A percentile compares a stretch with the other conserved stretches of the same genome.
Conservation (phyloP, 2,329 filamentous ascomycete species). For the Aspergillus oerlinghausenensis region DNA sequence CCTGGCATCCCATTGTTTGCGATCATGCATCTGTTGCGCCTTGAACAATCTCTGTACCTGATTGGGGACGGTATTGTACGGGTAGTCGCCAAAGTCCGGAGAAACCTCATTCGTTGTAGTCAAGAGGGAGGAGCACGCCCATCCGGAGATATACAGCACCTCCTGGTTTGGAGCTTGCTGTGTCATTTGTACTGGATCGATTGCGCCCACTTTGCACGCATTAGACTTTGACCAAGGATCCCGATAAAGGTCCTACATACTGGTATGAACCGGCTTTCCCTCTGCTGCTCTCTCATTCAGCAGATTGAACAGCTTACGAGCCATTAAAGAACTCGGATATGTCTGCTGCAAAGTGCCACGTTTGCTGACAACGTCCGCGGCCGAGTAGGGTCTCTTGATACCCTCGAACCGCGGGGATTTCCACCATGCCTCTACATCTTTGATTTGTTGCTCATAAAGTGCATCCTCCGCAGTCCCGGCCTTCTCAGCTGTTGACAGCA, state of each 20-base stretch:
- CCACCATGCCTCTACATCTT: constrained; percentile 90
- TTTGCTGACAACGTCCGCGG: constrained; percentile 89
- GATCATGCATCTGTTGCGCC: constrained; percentile 93
- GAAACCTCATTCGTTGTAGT: constrained; percentile 96
- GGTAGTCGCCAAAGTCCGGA: constrained; percentile 96
- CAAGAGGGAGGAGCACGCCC: constrained; percentile 91
- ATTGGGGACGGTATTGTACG: constrained; percentile 97
- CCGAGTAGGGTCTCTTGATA: constrained; percentile 87
- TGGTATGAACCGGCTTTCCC: constrained; percentile 88
- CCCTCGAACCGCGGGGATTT: constrained; percentile 74
- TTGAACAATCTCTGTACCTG: constrained; percentile 95
- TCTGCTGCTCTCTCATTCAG: constrained; percentile 71
- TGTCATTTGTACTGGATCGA: constrained; percentile 99
- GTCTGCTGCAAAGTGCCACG: constrained; percentile 79
- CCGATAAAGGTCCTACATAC: constrained; percentile 42
- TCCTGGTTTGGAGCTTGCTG: constrained; percentile 96
- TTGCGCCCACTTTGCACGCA: constrained; percentile 74
- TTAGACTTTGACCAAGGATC: constrained; percentile 7
- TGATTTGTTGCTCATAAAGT: constrained; percentile 76
- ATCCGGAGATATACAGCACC: constrained; percentile 91
- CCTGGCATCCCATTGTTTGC: constrained; percentile 86
- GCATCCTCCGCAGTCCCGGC: constrained; percentile 76
- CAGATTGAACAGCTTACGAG: constrained; percentile 87
- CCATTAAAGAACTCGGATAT: constrained; percentile 93
- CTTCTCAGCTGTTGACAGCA: constrained; percentile 74